Base-by-base conservation (phyloP, 2,329 filamentous ascomycete genomes). In the Orbilia blumenaviensis region DNA sequence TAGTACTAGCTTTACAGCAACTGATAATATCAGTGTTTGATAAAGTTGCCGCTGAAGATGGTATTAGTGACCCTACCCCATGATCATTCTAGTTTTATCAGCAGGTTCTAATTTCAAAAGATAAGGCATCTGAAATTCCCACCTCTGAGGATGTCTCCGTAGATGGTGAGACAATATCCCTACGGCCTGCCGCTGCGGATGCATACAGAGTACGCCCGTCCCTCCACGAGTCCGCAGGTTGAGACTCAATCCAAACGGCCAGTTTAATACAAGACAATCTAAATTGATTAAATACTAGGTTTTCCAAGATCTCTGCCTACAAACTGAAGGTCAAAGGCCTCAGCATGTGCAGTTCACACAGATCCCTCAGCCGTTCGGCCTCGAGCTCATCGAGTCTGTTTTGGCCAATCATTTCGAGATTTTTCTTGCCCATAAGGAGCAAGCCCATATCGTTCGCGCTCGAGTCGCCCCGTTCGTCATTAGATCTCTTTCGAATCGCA, bases 1-100 rank as follows among this genome's bases (percentile, higher is more conserved):
- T 42, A 12, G 44, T 68, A 44, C 14, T 36, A 81, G 80, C 95
- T 1, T 85, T 99, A 64, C 94, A 97, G 83, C 95, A 98, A 82
- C 87, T 99, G 12, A 90, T 98, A 6, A 92, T 95, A 32, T 91
- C 92, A 0, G 91, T 97, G 0, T 98, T 97, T 83, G 95, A 98
- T 82, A 95, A 96, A 82, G 93, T 97, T 1, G 88, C 90, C 0
- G 85, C 85, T 4, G 93, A 97, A 84, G 93, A 97, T 82, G 90
- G 90, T 91, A 83, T 82, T 88, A 27, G 9, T 3, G 14, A 48
- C n/a, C n/a, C n/a, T n/a, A 2, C 36, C 27, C 14, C 10, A 25
- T n/a, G n/a, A 32, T 2, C n/a, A 34, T 14, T 27, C 9, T n/a
- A 21, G 9, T 18, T 29, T 56, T 32, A 8, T 46, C 14, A 23